A percentile compares a stretch with the other conserved stretches of the same genome.
phyloP scores from a whole-genome alignment of 495 filamentous ascomycete genomes.

The Talaromyces proteolyticus region DNA sequence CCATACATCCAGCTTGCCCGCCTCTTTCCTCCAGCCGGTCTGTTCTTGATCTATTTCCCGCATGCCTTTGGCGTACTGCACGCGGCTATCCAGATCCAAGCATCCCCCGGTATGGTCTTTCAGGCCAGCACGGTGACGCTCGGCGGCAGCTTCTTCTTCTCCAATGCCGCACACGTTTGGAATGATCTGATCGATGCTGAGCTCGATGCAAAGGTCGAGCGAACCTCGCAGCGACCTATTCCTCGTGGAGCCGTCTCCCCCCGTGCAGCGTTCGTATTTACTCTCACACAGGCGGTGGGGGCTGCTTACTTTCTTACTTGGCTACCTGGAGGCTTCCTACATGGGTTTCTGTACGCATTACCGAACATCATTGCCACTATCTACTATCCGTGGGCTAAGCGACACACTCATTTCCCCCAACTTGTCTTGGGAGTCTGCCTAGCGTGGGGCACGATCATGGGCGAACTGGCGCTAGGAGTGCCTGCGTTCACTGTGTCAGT shows the following conservation, averaged over 20 bases:
- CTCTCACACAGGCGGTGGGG: neutral
- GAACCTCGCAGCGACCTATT: slow-evolving; percentile 30
- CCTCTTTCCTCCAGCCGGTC: slow-evolving; percentile 23
- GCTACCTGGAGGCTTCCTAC: slow-evolving; percentile 6
- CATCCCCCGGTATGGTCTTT: slow-evolving; percentile 11
- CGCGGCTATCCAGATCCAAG: slow-evolving; percentile 21
- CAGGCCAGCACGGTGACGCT: slow-evolving; percentile 17
- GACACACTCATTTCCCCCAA: slow-evolving; percentile 32
- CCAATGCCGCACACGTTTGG: slow-evolving; percentile 32
- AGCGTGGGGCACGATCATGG: slow-evolving; percentile 20
- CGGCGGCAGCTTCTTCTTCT: slow-evolving; percentile 33
- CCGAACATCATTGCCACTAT: neutral
- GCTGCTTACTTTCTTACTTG: slow-evolving; percentile 16
- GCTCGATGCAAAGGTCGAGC: slow-evolving; percentile 25
- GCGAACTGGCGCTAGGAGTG: neutral
- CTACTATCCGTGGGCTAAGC: slow-evolving; percentile 34
- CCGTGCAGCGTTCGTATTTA: slow-evolving; percentile 25
- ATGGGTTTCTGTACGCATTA: neutral
- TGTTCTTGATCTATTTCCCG: slow-evolving; percentile 32
- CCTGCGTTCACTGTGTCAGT: slow-evolving; percentile 16
- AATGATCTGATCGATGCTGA: slow-evolving; percentile 37
- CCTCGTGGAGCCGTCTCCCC: slow-evolving; percentile 29
- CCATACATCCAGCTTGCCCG: slow-evolving; percentile 30
- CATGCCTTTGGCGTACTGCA: slow-evolving; percentile 30
- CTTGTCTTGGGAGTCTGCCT: slow-evolving; percentile 29